Conservation (phyloP, 2,329 filamentous ascomycete species). For the Ophiosphaerella korrae region DNA sequence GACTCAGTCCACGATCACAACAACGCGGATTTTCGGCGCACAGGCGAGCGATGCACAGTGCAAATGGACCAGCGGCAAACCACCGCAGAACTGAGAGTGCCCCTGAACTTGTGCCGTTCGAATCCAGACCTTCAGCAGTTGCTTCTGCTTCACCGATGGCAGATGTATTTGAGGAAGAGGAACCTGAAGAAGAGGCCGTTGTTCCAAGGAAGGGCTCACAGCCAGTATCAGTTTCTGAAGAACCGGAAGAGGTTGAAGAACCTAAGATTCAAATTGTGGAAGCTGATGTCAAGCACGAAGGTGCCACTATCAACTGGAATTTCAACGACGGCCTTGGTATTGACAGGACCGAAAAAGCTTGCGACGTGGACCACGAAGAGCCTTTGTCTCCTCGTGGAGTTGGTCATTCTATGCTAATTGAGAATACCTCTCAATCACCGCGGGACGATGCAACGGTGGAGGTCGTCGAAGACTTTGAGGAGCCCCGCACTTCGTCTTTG, state of each 20-base stretch:
- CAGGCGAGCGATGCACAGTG: constrained; percentile 76
- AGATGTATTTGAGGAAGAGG: constrained; percentile 85
- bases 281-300: constrained; percentile 46
- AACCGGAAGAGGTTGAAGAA: constrained; percentile 47
- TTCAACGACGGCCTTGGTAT: constrained; percentile 49
- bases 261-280: constrained; percentile 55
- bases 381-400: constrained; percentile 33
- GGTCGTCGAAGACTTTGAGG: constrained; percentile 54
- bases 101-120: constrained; percentile 78
- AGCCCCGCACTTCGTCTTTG: constrained; percentile 54
- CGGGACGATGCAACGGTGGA: constrained; percentile 45
- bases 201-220: constrained; percentile 12
- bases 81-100: constrained; percentile 81
- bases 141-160: constrained; percentile 76
- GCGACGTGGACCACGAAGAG: constrained; percentile 18
- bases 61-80: constrained; percentile 75
- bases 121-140: constrained; percentile 54
- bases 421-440: constrained; percentile 1
- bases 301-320: constrained; percentile 51
- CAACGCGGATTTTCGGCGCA: constrained; percentile 47
- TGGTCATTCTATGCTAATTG: constrained; percentile 12
- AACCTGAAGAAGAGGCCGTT: constrained; percentile 61
- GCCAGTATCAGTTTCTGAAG: constrained; percentile 22
- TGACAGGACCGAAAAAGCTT: constrained; percentile 23
- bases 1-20: constrained; percentile 64